Base-by-base conservation (phyloP, 306 rosid species). In the Leucaena leucocephala region DNA sequence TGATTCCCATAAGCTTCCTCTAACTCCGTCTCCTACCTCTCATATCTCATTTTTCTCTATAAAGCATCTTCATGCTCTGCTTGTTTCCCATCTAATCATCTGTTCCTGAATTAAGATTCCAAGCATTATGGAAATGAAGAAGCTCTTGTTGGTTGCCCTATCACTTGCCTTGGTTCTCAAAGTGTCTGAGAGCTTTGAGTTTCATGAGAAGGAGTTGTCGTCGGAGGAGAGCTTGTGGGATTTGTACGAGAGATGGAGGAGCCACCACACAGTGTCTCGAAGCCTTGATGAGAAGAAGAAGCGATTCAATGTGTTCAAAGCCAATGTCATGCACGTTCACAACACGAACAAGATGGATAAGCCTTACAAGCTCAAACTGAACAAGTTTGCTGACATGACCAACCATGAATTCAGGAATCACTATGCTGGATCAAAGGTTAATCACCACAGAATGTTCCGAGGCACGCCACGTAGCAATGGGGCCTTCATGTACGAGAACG, bases 311-410 rank as follows among this genome's bases (percentile, higher is more conserved):
- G 91, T 88, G 82, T 88, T 88, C 81, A 88, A 79, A 78, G 83
- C 78, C 44, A 88, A 88, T 39, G 89, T 73, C 21, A 78, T 85
- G 80, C 89, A 88, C 33, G 82, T 88, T 16, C 87, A 85, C 43
- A 58, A 81, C 8, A 79, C 86, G 6, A 88, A 88, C 80, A 81
- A 78, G 61, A 35, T 88, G 80, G 84, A 81, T 38, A 88, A 78
- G 74, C 91, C 91, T 3, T 88, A 88, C 76, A 88, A 88, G 82
- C 87, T 88, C n/a, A 85, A 81, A 65, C 49, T 88, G 70, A 88
- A 88, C 86, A 81, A 77, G 70, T 88, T 88, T 16, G 91, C 86
- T 2, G 91, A 88, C 80, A 39, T 88, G 87, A 88, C 91, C 50
- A 88, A 85, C 81, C 78, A 76, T 33, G 91, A 88, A 74, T 88